Conservation (phyloP, 305 asterid genomes). For the Stenogyne calaminthoides region DNA sequence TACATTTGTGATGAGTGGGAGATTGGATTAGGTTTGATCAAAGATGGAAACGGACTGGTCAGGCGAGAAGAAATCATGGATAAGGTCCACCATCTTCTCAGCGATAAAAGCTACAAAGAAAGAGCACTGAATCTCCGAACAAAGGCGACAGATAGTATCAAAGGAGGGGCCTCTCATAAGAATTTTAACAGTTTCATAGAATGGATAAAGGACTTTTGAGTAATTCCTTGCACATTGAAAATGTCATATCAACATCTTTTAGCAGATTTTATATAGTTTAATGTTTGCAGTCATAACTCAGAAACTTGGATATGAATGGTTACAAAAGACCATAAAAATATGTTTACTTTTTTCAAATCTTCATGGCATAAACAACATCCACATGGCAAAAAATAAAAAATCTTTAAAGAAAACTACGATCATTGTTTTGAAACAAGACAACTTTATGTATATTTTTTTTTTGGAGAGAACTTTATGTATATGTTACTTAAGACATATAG, state of each 20-base stretch:
- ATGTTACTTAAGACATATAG: background rate
- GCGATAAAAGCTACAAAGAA: conserved; percentile 36
- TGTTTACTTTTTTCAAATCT: background rate
- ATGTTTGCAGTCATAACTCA: background rate
- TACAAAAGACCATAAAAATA: too few relatives aligned
- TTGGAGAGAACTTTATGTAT: background rate
- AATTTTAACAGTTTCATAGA: conserved; percentile 38
- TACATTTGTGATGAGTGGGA: conserved; percentile 63
- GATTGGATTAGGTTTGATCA: conserved; percentile 46
- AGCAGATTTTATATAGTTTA: background rate
- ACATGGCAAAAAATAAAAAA: background rate
- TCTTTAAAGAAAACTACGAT: background rate
- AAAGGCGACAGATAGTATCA: conserved; percentile 30
- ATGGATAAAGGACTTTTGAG: conserved; percentile 41
- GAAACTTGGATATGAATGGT: too few relatives aligned
- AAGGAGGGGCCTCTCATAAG: conserved; percentile 39
- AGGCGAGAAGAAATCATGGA: conserved; percentile 37
- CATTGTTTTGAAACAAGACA: background rate
- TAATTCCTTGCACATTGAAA: too few relatives aligned
- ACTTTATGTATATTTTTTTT: too few relatives aligned
- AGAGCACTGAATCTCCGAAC: conserved; percentile 46
- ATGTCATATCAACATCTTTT: background rate
- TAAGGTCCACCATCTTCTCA: conserved; percentile 40
- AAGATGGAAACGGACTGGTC: conserved; percentile 40
- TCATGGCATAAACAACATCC: background rate